phyloP scores from a whole-genome alignment of 2,329 filamentous ascomycete species.

The Penicillium griseofulvum region DNA sequence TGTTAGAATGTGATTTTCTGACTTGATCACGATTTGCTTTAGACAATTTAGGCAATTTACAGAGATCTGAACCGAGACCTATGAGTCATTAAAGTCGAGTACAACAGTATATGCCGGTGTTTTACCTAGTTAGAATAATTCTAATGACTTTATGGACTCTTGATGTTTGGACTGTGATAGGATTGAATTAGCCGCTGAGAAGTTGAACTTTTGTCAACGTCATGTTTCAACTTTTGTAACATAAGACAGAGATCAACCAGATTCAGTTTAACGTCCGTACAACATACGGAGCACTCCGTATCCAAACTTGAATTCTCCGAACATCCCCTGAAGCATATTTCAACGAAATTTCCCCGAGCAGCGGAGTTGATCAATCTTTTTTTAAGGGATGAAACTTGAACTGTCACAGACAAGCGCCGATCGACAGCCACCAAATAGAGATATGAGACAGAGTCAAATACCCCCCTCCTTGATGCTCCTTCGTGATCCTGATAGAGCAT shows the following conservation, averaged over 20 bases:
- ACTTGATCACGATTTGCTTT: no score
- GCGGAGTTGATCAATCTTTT: constrained; percentile 9
- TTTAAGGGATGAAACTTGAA: constrained; percentile 27
- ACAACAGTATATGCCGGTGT: no score
- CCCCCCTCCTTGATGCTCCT: neutral
- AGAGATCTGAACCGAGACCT: no score
- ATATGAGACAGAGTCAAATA: constrained; percentile 10
- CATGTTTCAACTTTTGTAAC: no score
- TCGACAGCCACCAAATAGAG: constrained; percentile 17
- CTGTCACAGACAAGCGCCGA: constrained; percentile 29
- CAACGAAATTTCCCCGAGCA: constrained; percentile 10
- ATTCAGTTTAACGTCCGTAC: no score
- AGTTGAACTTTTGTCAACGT: neutral
- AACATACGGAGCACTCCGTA: neutral
- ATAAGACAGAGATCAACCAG: no score
- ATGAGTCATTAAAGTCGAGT: no score
- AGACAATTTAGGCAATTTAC: no score
- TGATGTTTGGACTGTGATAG: no score
- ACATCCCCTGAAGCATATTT: constrained; percentile 1
- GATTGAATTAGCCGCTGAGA: neutral
- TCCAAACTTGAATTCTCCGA: neutral
- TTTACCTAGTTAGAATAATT: no score
- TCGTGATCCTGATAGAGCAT: constrained; percentile 2
- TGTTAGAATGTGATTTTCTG: no score
- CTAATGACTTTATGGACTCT: no score